Conservation (phyloP, 345 rosid genomes). For the Rhizophora mangle region DNA sequence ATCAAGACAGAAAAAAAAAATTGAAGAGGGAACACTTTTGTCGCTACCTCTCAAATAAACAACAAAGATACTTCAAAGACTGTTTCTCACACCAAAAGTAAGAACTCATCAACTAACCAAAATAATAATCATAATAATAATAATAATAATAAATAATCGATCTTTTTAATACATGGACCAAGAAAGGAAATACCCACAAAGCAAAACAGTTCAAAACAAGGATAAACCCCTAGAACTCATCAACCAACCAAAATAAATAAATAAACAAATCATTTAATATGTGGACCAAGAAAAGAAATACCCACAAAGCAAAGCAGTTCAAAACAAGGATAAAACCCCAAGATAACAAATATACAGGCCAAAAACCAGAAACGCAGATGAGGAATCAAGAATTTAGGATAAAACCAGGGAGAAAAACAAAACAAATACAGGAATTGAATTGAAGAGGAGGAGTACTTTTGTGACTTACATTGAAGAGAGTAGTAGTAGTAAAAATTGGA, state of each 20-base stretch:
- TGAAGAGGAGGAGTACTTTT: background rate
- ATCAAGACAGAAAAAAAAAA: conserved; percentile 2
- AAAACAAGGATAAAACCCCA: conserved; percentile 5
- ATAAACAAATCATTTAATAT: conserved; percentile 1
- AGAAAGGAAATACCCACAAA: conserved; percentile 10
- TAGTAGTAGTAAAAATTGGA: conserved; percentile 26
- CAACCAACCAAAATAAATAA: background rate
- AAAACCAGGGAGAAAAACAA: conserved; percentile 7
- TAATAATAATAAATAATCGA: background rate
- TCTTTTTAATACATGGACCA: background rate
- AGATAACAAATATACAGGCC: background rate
- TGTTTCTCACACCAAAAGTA: background rate
- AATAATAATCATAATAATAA: background rate
- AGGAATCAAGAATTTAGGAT: conserved; percentile 9
- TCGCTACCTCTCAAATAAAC: conserved; percentile 18
- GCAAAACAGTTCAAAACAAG: conserved; percentile 14
- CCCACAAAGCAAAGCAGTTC: conserved; percentile 12
- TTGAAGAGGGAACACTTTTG: background rate
- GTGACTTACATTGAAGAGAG: conserved; percentile 48
- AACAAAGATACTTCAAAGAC: conserved; percentile 2
- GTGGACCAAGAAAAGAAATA: conserved; percentile 5
- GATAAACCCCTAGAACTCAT: background rate
- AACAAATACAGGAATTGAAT: background rate
- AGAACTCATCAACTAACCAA: background rate
- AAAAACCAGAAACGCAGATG: conserved; percentile 6